Conservation (phyloP, 2,329 filamentous ascomycete species). For the Calonectria ilicicola region DNA sequence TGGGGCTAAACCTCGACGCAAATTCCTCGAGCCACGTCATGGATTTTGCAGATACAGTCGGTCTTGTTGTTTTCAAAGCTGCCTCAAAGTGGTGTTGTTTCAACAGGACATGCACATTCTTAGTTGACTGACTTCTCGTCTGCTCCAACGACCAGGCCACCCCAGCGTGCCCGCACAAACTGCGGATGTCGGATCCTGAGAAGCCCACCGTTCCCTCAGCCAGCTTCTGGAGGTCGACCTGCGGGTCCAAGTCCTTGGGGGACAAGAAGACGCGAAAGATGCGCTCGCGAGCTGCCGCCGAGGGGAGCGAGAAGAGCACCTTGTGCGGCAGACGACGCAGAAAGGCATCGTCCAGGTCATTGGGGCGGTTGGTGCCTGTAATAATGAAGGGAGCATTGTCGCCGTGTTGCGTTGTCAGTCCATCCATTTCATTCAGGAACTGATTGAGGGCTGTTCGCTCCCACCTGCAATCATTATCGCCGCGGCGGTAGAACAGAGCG, state of each 20-base stretch:
- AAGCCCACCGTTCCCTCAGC: background rate
- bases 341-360: background rate
- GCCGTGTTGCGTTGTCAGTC: background rate
- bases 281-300: background rate
- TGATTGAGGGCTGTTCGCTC: background rate
- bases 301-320: background rate
- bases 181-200: background rate
- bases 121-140: background rate
- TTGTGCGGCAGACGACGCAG: background rate
- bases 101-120: background rate
- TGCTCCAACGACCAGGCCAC: background rate
- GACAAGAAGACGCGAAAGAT: background rate
- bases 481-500: background rate
- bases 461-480: background rate
- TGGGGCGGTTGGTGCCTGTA: background rate
- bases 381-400: background rate
- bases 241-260: background rate
- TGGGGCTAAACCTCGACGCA: background rate
- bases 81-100: background rate
- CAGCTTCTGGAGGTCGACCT: background rate
- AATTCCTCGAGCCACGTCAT: background rate
- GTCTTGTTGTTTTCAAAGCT: background rate
- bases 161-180: background rate
- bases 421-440: background rate
- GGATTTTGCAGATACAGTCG: background rate